Evolutionary conservation across 129 eudicot genomes (phyloP).

Genomic region (Smallanthus sonchifolius): DNA sequence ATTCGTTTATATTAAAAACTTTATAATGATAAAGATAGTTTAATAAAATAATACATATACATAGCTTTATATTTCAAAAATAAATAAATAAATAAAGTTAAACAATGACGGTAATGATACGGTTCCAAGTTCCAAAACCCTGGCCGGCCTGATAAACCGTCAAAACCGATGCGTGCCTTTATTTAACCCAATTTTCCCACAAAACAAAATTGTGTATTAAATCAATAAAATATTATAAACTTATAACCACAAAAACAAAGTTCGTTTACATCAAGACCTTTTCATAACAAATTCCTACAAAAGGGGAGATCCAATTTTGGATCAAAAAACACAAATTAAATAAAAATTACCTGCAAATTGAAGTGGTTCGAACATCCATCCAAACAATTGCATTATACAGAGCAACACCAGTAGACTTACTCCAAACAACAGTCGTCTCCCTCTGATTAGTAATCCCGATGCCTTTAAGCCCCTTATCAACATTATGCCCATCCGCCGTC

Average conservation of each 20-base stretch:
- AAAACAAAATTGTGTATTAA: background rate
- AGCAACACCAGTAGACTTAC: slow-evolving; percentile 79
- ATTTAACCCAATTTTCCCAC: background rate
- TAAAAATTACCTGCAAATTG: slow-evolving; percentile 77
- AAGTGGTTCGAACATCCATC: slow-evolving; percentile 94
- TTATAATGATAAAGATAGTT: too few species aligned
- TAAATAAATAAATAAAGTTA: too few species aligned
- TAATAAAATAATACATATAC: too few species aligned
- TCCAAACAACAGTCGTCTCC: slow-evolving; percentile 94
- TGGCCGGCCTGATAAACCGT: too few species aligned
- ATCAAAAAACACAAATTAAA: background rate
- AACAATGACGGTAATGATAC: too few species aligned
- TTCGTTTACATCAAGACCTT: too few species aligned
- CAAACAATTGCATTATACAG: slow-evolving; percentile 93
- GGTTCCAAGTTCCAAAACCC: too few species aligned
- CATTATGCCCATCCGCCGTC: slow-evolving; percentile 65
- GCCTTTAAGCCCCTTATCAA: slow-evolving; percentile 70
- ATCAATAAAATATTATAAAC: background rate
- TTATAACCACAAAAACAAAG: background rate
- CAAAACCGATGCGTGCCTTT: too few species aligned
- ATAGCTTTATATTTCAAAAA: too few species aligned
- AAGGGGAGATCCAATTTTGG: background rate
- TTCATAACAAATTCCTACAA: background rate
- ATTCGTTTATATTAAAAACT: too few species aligned
- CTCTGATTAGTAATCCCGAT: slow-evolving; percentile 95